Evolutionary conservation across 164 flowering plant genomes (phyloP), one percentile per base, ranked within the genome.

Genomic region (Liquidambar formosana): DNA sequence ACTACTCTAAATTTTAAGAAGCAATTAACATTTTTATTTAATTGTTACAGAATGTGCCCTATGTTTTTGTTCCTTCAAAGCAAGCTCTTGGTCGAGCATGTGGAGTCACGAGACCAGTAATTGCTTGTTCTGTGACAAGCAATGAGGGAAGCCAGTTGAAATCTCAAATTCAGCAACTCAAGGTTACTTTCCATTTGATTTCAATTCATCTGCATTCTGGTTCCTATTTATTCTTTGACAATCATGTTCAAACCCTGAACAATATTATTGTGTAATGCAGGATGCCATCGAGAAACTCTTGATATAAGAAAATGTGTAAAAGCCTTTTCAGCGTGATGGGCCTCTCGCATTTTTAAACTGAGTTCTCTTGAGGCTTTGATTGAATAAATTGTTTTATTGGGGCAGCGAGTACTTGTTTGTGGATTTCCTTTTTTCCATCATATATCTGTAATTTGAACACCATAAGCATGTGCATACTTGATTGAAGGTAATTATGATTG

Each of bases 31-130:
- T 33, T 33, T 33, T 33, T 33, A 33, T 33, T 33, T 33, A 2
- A 33, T 33, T 33, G 41, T 33, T 33, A n/a, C 88, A 92, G 97
- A 92, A 92, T 83, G 97, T 92, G 47, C 96, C 97, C 1, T 90
- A 92, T 62, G 92, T 86, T 0, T 86, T 88, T 79, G 88, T 88
- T 45, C 85, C 89, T 43, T 92, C 95, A 16, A 92, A 92, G 72
- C 89, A 90, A 88, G 93, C 91, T 27, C 93, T 92, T 77, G 97
- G 95, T 0, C 83, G 97, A 27, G 97, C 95, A 23, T 90, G 97
- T 74, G 97, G 97, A 16, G 97, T 92, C 48, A 88, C 95, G 19
- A 80, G 95, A 65, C 83, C 92, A 13, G 96, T 92, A 33, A 90
- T 92, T 73, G 86, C 97, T 23, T 85, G 89, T 68, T 92, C 96